Evolutionary conservation across 129 eudicot species (phyloP).

Genomic region (Cynara cardunculus): DNA sequence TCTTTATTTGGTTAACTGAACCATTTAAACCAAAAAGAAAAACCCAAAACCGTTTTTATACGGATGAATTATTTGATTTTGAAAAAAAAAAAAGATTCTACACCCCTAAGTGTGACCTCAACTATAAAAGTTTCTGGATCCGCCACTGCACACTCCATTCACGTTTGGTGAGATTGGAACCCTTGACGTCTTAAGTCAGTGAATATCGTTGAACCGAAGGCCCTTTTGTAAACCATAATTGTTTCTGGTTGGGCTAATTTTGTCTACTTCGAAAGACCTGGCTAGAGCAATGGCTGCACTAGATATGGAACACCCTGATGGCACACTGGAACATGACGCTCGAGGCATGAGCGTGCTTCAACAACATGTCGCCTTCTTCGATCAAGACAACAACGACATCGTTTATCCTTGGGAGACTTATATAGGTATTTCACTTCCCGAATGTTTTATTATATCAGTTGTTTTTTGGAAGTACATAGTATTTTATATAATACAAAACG

Average conservation of each 20-base stretch:
- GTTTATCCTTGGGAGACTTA: conserved; percentile 66
- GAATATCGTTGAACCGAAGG: neutral
- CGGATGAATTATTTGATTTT: no score
- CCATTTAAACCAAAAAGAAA: no score
- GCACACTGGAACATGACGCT: conserved; percentile 30
- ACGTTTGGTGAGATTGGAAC: neutral
- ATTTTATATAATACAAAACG: no score
- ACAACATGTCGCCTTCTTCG: conserved; percentile 54
- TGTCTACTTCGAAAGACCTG: conserved; percentile 24
- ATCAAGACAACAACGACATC: conserved; percentile 42
- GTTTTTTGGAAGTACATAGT: conserved; percentile 38
- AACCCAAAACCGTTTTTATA: no score
- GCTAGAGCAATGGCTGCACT: conserved; percentile 45
- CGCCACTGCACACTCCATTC: no score
- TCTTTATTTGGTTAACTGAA: no score
- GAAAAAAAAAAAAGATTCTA: no score
- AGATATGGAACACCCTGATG: conserved; percentile 40
- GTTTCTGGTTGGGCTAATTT: neutral
- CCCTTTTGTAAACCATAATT: no score
- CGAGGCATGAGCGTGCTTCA: conserved; percentile 44
- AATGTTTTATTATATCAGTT: neutral
- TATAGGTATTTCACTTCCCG: conserved; percentile 15
- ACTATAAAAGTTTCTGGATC: no score
- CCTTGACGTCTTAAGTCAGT: neutral
- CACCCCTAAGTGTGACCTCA: no score